These are phyloP conservation scores for Saccharomyces hybrid DNA, from an alignment of 1,139 yeast species.

Conservation along the genomic window DNA sequence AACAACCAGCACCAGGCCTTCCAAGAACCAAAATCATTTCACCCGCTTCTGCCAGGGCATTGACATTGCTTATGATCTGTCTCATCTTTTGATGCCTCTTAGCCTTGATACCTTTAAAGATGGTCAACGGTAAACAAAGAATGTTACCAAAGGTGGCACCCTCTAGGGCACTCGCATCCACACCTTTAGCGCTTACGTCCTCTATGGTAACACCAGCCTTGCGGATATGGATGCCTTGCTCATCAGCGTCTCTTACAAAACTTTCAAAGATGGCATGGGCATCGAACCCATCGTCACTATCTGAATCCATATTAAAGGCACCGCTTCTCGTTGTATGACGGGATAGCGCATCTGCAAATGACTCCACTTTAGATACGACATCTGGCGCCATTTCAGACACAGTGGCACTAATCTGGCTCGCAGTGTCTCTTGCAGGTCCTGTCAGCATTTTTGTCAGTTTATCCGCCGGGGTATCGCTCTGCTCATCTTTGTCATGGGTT, in stretches of 20 bases:
- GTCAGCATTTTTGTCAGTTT: conserved; percentile 13
- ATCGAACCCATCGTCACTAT: conserved; percentile 15
- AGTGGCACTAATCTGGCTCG: neutral
- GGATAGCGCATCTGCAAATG: conserved; percentile 23
- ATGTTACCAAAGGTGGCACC: conserved; percentile 45
- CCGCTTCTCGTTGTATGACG: conserved; percentile 21
- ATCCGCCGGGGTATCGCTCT: conserved; percentile 12
- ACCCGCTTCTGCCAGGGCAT: conserved; percentile 45
- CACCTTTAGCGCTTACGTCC: conserved; percentile 43
- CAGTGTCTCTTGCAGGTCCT: neutral
- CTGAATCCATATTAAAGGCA: conserved; percentile 7
- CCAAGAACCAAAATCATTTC: conserved; percentile 58
- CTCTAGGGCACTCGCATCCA: conserved; percentile 42
- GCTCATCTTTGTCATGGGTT: neutral
- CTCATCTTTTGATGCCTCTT: conserved; percentile 27
- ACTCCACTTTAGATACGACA: conserved; percentile 17
- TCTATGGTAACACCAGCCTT: conserved; percentile 43
- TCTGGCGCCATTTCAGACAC: conserved; percentile 13
- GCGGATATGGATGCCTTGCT: conserved; percentile 41
- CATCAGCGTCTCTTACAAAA: conserved; percentile 26
- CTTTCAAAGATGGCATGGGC: conserved; percentile 15
- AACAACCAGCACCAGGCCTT: conserved; percentile 64
- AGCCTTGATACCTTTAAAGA: conserved; percentile 21
- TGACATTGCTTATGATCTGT: conserved; percentile 38
- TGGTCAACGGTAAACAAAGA: conserved; percentile 36